Evolutionary conservation across 768 basidiomycete genomes (phyloP).

Genomic region (Phylloporus sp.): DNA sequence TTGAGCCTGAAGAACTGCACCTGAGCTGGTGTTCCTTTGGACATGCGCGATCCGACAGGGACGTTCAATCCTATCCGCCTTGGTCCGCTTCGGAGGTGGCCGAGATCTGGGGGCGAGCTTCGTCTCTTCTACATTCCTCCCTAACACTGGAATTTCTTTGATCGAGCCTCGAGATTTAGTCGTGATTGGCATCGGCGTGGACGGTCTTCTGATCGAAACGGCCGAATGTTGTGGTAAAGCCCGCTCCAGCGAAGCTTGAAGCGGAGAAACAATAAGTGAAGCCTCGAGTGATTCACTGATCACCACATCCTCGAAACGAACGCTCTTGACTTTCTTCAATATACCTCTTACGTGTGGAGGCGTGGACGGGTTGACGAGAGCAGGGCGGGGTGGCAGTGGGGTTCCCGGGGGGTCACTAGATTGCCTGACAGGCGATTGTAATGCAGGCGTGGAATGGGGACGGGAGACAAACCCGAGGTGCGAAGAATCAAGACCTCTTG

Average conservation of each 20-base stretch:
- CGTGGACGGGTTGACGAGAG: conserved; percentile 25
- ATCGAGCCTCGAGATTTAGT: not conserved
- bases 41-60: conserved; percentile 11
- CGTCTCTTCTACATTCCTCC: conserved; percentile 8
- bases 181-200: conserved; percentile 7
- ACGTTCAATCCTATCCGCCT: conserved; percentile 11
- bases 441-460: not conserved
- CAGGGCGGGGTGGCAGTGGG: conserved; percentile 21
- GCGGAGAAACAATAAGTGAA: not conserved
- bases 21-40: conserved; percentile 13
- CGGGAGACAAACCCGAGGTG: not conserved
- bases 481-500: not conserved
- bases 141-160: conserved; percentile 1
- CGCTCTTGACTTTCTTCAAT: conserved; percentile 38
- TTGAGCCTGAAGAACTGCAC: conserved; percentile 1
- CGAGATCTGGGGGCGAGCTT: conserved; percentile 11
- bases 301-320: conserved; percentile 33
- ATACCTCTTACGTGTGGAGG: conserved; percentile 33
- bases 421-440: conserved; percentile 6
- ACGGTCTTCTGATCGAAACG: conserved; percentile 6
- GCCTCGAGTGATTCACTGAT: conserved; percentile 2
- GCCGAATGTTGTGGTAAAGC: conserved; percentile 6
- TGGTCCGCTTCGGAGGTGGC: conserved; percentile 13
- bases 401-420: conserved; percentile 16
- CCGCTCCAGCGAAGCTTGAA: conserved; percentile 1